Evolutionary conservation across 2,329 filamentous ascomycete genomes (phyloP), one percentile per base, ranked within the genome.

Genomic region (Aspergillus ochraceus): DNA sequence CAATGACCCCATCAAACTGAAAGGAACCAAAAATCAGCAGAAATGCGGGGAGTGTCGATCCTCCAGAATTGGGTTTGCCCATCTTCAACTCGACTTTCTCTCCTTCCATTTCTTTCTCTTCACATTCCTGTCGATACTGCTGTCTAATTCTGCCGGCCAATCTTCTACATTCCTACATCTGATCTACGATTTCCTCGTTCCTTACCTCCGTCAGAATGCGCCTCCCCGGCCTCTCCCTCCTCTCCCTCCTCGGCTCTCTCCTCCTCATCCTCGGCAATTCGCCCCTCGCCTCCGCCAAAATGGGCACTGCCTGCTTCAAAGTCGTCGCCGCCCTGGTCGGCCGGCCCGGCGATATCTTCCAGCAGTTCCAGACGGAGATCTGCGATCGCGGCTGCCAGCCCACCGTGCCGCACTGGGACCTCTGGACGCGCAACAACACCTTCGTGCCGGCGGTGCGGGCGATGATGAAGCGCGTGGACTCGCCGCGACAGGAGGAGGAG

Each of bases 311-410:
- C 51, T 97, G 90, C 71, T 87, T 90, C 64, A 97, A 80, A 55
- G 92, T 96, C 26, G 92, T 97, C n/a, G 90, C 94, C 46, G 90
- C 91, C 8, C 66, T 74, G 12, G 66, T 70, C 49, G 65, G 70
- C 51, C 70, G 72, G 56, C 72, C 72, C 2, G 62, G 61, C 46
- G 67, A 73, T 20, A 52, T 74, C 14, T 74, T 70, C 63, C 62
- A 71, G 22, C 71, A 70, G 52, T 74, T 74, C 58, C 71, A 74
- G 60, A 66, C 63, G 17, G 71, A 74, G 52, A 70, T 74, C 63
- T 74, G 72, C 57, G 70, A 71, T 17, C 60, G 56, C 36, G 72
- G 72, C 53, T 74, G 72, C 42, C 69, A 73, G 46, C 72, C 71
- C 14, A 74, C 70, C 11, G 64, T 74, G 29, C 69, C 71, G 4